phyloP scores from a whole-genome alignment of 2,329 filamentous ascomycete genomes.

The Trichocomaceae sp. region DNA sequence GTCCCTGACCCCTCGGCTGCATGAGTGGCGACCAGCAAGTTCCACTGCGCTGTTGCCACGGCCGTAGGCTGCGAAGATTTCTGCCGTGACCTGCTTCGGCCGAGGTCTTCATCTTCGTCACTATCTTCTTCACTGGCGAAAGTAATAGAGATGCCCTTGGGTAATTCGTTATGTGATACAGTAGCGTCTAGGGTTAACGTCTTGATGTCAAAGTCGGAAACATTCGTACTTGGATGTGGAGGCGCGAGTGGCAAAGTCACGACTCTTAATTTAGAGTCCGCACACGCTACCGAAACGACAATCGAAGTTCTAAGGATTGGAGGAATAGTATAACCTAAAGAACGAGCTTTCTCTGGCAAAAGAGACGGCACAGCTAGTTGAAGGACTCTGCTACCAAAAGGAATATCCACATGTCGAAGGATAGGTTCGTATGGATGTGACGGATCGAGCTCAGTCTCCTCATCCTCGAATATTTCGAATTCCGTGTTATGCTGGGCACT shows the following conservation, averaged over 20 bases:
- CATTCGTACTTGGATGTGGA: conserved; percentile 39
- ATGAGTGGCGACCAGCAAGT: conserved; percentile 42
- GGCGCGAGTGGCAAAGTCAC: conserved; percentile 50
- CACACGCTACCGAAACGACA: conserved; percentile 49
- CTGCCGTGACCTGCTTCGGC: conserved; percentile 26
- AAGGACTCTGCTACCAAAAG: conserved; percentile 48
- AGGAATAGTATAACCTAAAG: conserved; percentile 39
- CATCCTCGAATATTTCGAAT: conserved; percentile 39
- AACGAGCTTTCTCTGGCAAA: conserved; percentile 36
- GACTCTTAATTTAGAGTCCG: conserved; percentile 51
- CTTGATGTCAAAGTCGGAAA: conserved; percentile 39
- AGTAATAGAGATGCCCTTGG: conserved; percentile 47
- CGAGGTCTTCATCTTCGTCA: conserved; percentile 21
- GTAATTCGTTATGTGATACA: conserved; percentile 46
- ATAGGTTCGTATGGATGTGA: conserved; percentile 50
- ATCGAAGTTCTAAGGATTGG: conserved; percentile 45
- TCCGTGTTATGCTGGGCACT: conserved; percentile 1
- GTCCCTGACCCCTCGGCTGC: conserved; percentile 40
- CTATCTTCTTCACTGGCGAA: conserved; percentile 42
- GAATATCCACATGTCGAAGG: conserved; percentile 50
- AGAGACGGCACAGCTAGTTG: conserved; percentile 45
- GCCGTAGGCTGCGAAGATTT: conserved; percentile 17
- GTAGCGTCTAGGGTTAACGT: conserved; percentile 42
- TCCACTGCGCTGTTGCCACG: conserved; percentile 28
- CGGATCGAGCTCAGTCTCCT: conserved; percentile 52